Evolutionary conservation across 1,139 yeast species (phyloP).

Genomic region (Pneumocystis sp.): DNA sequence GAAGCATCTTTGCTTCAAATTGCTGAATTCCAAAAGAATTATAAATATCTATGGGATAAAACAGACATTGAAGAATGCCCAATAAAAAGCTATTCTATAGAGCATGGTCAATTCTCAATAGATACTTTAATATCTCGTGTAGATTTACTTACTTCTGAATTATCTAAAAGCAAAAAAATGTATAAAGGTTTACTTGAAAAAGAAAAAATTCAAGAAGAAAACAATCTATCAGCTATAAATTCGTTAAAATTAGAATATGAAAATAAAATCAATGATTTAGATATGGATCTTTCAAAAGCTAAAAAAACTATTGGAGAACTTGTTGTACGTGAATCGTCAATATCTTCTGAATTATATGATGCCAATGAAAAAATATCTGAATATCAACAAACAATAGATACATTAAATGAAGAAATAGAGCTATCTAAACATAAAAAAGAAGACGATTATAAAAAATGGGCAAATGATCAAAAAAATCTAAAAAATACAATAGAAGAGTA

Average conservation of each 20-base stretch:
- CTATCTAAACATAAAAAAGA: not conserved
- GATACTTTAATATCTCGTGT: not conserved
- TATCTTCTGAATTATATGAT: not conserved
- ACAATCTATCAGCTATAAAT: not conserved
- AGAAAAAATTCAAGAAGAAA: not conserved
- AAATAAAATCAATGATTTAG: not conserved
- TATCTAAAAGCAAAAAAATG: slow-evolving; percentile 1
- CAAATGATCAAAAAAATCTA: not conserved
- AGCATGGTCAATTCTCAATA: not conserved
- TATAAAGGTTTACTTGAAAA: not conserved
- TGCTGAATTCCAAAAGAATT: not conserved
- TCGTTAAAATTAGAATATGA: not conserved
- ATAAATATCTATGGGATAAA: not conserved
- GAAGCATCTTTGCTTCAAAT: not conserved
- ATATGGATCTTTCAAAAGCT: not conserved
- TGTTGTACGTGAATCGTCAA: not conserved
- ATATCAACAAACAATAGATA: not conserved
- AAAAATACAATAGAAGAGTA: not conserved
- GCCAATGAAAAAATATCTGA: not conserved
- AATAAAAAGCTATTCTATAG: slow-evolving; percentile 1
- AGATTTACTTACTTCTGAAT: not conserved
- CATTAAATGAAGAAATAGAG: not conserved
- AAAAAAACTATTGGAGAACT: not conserved
- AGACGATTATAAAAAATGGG: not conserved
- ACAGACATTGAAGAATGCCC: not conserved